Conservation (phyloP, 2,329 filamentous ascomycete species). For the Neopestalotiopsis sp. region DNA sequence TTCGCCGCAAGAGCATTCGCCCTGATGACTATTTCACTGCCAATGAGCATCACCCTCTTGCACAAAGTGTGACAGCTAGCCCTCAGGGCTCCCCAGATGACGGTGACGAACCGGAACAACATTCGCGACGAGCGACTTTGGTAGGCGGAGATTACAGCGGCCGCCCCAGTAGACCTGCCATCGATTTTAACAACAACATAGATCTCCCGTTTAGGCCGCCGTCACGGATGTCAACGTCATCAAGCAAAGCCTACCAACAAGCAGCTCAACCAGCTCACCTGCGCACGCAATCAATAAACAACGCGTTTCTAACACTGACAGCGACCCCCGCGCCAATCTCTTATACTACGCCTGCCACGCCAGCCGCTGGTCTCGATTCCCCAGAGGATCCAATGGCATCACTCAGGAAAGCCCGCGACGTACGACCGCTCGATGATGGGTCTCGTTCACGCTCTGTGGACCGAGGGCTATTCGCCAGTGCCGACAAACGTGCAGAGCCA, state of each 20-base stretch:
- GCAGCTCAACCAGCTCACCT: slow-evolving; percentile 45
- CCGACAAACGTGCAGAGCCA: slow-evolving; percentile 68
- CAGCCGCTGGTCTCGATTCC: slow-evolving; percentile 37
- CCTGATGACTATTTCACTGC: slow-evolving; percentile 61
- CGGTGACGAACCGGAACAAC: slow-evolving; percentile 33
- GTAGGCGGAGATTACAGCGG: slow-evolving; percentile 41
- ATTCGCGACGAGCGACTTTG: slow-evolving; percentile 44
- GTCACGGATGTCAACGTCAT: slow-evolving; percentile 35
- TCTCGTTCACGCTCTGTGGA: slow-evolving; percentile 69
- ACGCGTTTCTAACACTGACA: slow-evolving; percentile 49
- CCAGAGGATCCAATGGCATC: slow-evolving; percentile 49
- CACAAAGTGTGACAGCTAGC: slow-evolving; percentile 75
- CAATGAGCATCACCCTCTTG: slow-evolving; percentile 69
- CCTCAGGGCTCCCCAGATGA: slow-evolving; percentile 56
- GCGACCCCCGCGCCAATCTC: slow-evolving; percentile 35
- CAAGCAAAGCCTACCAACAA: slow-evolving; percentile 34
- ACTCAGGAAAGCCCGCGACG: slow-evolving; percentile 47
- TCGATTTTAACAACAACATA: slow-evolving; percentile 43
- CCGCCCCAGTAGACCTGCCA: slow-evolving; percentile 38
- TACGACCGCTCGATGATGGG: slow-evolving; percentile 47
- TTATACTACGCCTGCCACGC: slow-evolving; percentile 41
- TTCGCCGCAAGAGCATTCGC: slow-evolving; percentile 58
- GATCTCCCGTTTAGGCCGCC: slow-evolving; percentile 35
- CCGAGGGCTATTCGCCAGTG: slow-evolving; percentile 60
- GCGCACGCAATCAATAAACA: slow-evolving; percentile 49